Conservation (phyloP, 495 filamentous ascomycete genomes). For the Lophiostoma macrostomum region DNA sequence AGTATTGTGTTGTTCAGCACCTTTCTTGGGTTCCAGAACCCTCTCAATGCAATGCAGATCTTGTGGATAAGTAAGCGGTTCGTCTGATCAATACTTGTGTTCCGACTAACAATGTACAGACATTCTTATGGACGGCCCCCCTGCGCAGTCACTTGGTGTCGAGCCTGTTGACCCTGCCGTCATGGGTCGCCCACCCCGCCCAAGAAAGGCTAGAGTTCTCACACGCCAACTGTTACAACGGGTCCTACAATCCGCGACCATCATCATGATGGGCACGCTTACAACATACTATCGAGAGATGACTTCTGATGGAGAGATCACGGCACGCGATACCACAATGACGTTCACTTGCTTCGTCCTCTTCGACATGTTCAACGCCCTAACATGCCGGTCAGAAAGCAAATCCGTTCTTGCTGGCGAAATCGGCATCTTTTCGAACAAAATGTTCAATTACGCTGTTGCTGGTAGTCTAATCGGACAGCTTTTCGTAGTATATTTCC, state of each 20-base stretch:
- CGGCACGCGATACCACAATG: constrained; percentile 95
- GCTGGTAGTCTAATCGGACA: constrained; percentile 79
- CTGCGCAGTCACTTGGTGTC: constrained; percentile 93
- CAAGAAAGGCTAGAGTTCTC: constrained; percentile 78
- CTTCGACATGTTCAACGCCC: constrained; percentile 98
- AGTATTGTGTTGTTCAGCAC: constrained; percentile 89
- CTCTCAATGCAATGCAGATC: constrained; percentile 98
- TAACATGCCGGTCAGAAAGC: constrained; percentile 85
- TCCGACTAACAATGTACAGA: constrained; percentile 53
- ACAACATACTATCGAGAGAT: constrained; percentile 88
- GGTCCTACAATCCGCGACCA: constrained; percentile 78
- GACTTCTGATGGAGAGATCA: constrained; percentile 73
- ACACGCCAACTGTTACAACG: constrained; percentile 76
- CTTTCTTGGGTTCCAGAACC: constrained; percentile 85
- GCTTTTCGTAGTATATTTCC: constrained; percentile 86
- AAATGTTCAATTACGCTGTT: constrained; percentile 94
- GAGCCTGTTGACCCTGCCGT: constrained; percentile 93
- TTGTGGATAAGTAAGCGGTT: constrained; percentile 89
- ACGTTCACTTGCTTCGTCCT: constrained; percentile 98
- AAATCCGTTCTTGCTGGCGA: constrained; percentile 88
- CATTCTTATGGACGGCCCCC: constrained; percentile 98
- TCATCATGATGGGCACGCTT: constrained; percentile 92
- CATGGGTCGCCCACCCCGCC: constrained; percentile 86
- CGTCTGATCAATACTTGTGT: background rate
- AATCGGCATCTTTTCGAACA: constrained; percentile 75